A percentile compares a stretch with the other conserved stretches of the same genome.
Conservation (phyloP, 2,329 filamentous ascomycete species). For the Lasiodiplodia citricola region DNA sequence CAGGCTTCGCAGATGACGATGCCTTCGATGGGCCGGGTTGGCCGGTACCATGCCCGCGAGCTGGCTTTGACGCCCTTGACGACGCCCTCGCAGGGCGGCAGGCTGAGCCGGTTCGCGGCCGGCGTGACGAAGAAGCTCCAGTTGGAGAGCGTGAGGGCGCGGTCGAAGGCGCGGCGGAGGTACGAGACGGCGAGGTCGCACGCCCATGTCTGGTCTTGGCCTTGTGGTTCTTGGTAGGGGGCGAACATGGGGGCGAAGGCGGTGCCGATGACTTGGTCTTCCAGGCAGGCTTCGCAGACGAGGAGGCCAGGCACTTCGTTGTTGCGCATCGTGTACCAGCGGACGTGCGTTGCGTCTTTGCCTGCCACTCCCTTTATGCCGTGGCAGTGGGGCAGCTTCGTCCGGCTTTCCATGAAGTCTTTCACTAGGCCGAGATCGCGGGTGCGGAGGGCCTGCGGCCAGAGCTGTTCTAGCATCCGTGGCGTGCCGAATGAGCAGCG, state of each 20-base stretch:
- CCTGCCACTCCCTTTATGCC: neutral
- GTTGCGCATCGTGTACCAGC: neutral
- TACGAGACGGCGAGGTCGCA: neutral
- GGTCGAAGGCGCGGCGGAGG: neutral
- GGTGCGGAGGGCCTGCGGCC: neutral
- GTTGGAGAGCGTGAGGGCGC: neutral
- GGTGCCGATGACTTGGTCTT: neutral
- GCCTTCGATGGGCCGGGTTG: neutral
- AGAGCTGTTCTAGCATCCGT: neutral
- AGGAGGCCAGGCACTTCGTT: neutral
- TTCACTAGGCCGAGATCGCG: neutral
- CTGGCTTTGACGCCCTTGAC: slow-evolving; percentile 67
- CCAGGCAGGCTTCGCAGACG: neutral
- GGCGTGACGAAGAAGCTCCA: slow-evolving; percentile 46
- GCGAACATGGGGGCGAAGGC: neutral
- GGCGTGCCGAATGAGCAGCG: neutral
- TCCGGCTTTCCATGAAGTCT: neutral
- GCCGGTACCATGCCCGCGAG: slow-evolving; percentile 60
- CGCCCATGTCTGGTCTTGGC: neutral
- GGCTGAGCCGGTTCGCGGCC: slow-evolving; percentile 61
- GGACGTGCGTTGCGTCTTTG: neutral
- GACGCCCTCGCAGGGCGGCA: slow-evolving; percentile 49
- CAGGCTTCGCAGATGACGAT: slow-evolving; percentile 8
- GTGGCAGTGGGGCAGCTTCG: neutral
- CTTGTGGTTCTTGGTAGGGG: neutral